phyloP scores from a whole-genome alignment of 371 early-diverging fungal genomes.

The Mortierella sp. region DNA sequence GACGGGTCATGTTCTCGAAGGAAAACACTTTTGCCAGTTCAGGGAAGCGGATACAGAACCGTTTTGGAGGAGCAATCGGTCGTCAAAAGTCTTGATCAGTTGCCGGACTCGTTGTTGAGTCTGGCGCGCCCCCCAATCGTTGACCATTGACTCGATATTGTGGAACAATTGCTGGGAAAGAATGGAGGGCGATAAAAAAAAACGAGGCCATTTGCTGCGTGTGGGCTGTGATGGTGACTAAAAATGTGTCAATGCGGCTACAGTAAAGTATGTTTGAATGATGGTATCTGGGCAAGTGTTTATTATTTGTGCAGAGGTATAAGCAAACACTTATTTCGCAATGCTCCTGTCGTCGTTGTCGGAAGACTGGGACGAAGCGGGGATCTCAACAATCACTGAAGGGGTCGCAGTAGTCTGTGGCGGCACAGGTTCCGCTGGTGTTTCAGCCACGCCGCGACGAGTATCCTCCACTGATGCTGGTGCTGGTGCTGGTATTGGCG shows the following conservation, averaged over 20 bases:
- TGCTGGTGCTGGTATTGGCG: neutral
- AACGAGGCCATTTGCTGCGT: neutral
- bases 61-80: neutral
- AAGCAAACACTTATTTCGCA: neutral
- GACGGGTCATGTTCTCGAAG: neutral
- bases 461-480: neutral
- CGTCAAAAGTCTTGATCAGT: neutral
- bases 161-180: no score
- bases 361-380: neutral
- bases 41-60: neutral
- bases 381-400: neutral
- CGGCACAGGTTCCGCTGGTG: neutral
- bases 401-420: neutral
- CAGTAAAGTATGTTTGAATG: neutral
- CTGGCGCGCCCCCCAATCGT: neutral
- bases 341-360: neutral
- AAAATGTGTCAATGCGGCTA: no score
- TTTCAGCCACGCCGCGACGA: neutral
- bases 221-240: neutral
- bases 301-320: neutral
- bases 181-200: neutral
- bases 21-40: neutral
- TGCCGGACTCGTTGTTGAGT: neutral
- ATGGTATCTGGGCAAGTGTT: neutral
- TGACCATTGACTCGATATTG: neutral